These are phyloP conservation scores for Epichloe gansuensis DNA, from an alignment of 2,329 filamentous ascomycete genomes.

Conservation along the genomic window DNA sequence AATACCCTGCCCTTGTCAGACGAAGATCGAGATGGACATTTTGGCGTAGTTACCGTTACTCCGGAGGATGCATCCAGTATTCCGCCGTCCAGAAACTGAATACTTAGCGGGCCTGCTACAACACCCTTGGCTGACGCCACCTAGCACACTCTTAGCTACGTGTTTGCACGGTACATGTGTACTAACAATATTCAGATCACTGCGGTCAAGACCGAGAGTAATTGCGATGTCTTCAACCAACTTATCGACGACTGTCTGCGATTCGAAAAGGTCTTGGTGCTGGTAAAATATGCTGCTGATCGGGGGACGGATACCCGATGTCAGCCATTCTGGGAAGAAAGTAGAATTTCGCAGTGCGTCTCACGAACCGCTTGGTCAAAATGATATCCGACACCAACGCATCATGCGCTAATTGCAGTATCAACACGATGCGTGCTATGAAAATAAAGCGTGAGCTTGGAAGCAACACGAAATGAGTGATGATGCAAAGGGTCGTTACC, in stretches of 20 bases:
- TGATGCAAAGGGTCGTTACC: slow-evolving; percentile 20
- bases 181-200: slow-evolving; percentile 57
- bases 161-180: background rate
- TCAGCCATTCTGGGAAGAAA: background rate
- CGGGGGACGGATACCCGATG: too few species aligned
- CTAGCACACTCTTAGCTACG: slow-evolving; percentile 25
- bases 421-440: slow-evolving; percentile 42
- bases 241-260: slow-evolving; percentile 55
- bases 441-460: background rate
- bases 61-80: slow-evolving; percentile 19
- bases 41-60: slow-evolving; percentile 15
- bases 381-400: slow-evolving; percentile 41
- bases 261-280: slow-evolving; percentile 57
- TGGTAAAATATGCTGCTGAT: slow-evolving; percentile 70
- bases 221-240: slow-evolving; percentile 64
- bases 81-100: slow-evolving; percentile 34
- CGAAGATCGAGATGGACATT: background rate
- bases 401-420: slow-evolving; percentile 48
- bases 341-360: too few species aligned
- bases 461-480: background rate
- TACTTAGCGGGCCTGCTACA: slow-evolving; percentile 44
- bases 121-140: slow-evolving; percentile 64
- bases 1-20: slow-evolving; percentile 35
- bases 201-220: slow-evolving; percentile 52
- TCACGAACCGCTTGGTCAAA: slow-evolving; percentile 48